Evolutionary conservation across 2,329 filamentous ascomycete genomes (phyloP).

Genomic region (Zymoseptoria brevis): DNA sequence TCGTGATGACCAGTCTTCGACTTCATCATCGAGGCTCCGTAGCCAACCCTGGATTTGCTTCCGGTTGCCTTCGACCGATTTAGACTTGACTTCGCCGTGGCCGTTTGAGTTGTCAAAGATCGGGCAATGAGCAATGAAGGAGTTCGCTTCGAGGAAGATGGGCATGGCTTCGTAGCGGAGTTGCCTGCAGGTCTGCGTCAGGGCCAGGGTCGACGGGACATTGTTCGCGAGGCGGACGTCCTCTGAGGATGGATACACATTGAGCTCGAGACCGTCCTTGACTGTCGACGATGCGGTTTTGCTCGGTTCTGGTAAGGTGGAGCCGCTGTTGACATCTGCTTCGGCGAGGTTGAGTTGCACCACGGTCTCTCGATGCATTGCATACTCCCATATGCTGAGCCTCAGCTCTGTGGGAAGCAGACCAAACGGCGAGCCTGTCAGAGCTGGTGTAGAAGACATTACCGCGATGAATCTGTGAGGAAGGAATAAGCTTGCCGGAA

Average conservation of each 20-base stretch:
- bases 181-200: not conserved
- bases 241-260: not conserved
- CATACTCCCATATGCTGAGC: not conserved
- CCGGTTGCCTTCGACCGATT: not conserved
- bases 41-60: not conserved
- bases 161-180: not conserved
- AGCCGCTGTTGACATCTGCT: not conserved
- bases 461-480: not conserved
- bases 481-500: not conserved
- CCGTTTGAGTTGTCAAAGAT: not conserved
- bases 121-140: not conserved
- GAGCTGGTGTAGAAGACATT: not conserved
- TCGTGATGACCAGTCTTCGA: not conserved
- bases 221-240: not conserved
- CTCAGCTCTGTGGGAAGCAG: not conserved
- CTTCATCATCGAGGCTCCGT: not conserved
- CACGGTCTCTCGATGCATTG: not conserved
- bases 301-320: not conserved
- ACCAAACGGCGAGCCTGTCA: not conserved
- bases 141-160: not conserved
- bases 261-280: not conserved
- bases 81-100: not conserved
- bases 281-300: not conserved
- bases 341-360: not conserved
- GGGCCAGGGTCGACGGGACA: not conserved